Base-by-base conservation (phyloP, 163 green algal species). In the Coccomyxa subellipsoidea region DNA sequence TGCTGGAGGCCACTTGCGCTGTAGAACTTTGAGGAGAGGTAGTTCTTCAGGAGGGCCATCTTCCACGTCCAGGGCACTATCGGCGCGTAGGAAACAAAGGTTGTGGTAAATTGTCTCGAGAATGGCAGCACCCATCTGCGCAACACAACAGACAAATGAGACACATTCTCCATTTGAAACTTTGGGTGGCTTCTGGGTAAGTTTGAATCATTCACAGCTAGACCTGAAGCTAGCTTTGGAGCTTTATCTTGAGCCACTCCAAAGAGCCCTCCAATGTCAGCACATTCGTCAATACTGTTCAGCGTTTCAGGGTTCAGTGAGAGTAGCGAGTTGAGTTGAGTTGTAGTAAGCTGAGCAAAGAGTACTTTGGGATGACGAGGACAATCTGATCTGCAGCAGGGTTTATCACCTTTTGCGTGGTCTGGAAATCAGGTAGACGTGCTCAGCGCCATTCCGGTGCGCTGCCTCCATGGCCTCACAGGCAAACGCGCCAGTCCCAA, bases 91-190 rank as follows among this genome's bases (percentile, higher is more conserved):
- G 66, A 37, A 9, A 73, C n/a, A 35, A 35, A 34, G 1, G 66
- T 73, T 34, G n/a, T 35, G 66, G 66, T 73, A 7, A 73, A 73
- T 35, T 73, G 66, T 9, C 66, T 34, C 10, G 66, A 73, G n/a
- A 73, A 73, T 73, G 66, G 66, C 66, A 73, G 66, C 29, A 73
- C n/a, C 66, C 66, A 73, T 37, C 66, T 73, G 66, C 27, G n/a
- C 15, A 15, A 35, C 66, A 6, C 66, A 35, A 5, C 21, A 21
- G 15, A 69, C 53, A 69, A 21, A 69, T 69, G 15, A 69, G 53
- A 15, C 21, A 69, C 53, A 69, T 69, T 29, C 12, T 12, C 15
- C 12, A 21, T 21, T n/a, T n/a, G n/a, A n/a, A n/a, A n/a, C n/a
- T n/a, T n/a, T n/a, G n/a, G n/a, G n/a, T n/a, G n/a, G n/a, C n/a